These are phyloP conservation scores for Nitzschia putrida DNA, from an alignment of 108 stramenopile species.

Conservation along the genomic window DNA sequence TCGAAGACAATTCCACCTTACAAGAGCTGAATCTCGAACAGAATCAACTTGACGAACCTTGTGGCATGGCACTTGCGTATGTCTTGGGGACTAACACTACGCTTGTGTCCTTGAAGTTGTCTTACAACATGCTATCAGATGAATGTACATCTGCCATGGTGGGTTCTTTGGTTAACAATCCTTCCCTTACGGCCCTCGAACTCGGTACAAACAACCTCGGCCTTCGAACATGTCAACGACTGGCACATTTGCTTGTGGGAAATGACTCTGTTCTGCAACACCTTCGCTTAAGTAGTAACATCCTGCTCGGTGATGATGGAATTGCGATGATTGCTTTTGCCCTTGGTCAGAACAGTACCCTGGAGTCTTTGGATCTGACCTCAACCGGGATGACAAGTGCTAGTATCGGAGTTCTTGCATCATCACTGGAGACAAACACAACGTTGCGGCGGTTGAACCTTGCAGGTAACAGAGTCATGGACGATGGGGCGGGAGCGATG, in stretches of 20 bases:
- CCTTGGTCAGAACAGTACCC: constrained; percentile 21
- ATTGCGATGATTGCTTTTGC: constrained; percentile 20
- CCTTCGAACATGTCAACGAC: not conserved
- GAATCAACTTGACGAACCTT: constrained; percentile 1
- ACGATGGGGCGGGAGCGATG: constrained; percentile 35
- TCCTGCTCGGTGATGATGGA: constrained; percentile 10
- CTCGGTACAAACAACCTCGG: constrained; percentile 4
- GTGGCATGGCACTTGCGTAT: constrained; percentile 16
- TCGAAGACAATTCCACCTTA: constrained; percentile 13
- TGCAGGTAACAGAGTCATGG: constrained; percentile 22
- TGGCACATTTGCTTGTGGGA: constrained; percentile 16
- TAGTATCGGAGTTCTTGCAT: constrained; percentile 5
- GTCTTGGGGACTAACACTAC: not conserved
- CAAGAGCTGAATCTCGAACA: constrained; percentile 1
- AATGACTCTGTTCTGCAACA: not conserved
- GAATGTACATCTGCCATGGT: constrained; percentile 2
- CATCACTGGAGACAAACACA: not conserved
- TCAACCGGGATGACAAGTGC: constrained; percentile 22
- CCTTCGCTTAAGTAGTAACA: constrained; percentile 7
- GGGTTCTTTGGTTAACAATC: not conserved
- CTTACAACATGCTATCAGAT: constrained; percentile 12
- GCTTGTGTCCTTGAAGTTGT: not conserved
- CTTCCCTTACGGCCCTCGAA: not conserved
- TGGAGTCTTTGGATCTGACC: constrained; percentile 38
- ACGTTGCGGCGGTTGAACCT: constrained; percentile 27